These are phyloP conservation scores for Pelargonium cotyledonis DNA, from an alignment of 441 rosid genomes.

Conservation along the genomic window DNA sequence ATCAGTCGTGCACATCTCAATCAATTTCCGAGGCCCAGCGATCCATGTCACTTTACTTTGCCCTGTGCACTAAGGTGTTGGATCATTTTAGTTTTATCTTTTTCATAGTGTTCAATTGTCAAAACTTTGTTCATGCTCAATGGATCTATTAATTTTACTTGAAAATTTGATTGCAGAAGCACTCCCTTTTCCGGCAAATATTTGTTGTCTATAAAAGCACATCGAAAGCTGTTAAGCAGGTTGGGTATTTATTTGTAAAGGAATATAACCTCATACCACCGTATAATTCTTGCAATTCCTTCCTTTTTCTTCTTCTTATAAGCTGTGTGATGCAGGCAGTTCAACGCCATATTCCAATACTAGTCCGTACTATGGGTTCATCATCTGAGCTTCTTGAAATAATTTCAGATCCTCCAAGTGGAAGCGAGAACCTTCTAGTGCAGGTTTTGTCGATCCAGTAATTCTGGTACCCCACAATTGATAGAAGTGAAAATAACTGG, in stretches of 20 bases:
- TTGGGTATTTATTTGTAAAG: constrained; percentile 25
- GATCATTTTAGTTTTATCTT: constrained; percentile 16
- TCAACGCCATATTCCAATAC: constrained; percentile 79
- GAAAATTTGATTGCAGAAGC: constrained; percentile 62
- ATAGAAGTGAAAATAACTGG: constrained; percentile 19
- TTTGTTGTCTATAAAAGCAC: constrained; percentile 60
- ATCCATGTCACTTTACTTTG: constrained; percentile 91
- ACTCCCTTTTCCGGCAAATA: constrained; percentile 76
- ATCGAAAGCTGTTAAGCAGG: constrained; percentile 79
- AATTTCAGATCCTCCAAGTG: constrained; percentile 87
- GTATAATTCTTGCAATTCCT: constrained; percentile 14
- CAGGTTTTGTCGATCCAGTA: constrained; percentile 51
- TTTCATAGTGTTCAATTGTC: constrained; percentile 18
- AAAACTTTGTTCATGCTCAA: constrained; percentile 9
- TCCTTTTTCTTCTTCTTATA: constrained; percentile 20
- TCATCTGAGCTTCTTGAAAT: constrained; percentile 87
- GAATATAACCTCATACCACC: constrained; percentile 15
- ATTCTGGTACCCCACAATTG: constrained; percentile 15
- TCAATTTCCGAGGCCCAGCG: constrained; percentile 73
- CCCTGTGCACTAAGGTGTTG: constrained; percentile 93
- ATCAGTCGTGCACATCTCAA: constrained; percentile 35
- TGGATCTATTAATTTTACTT: constrained; percentile 15
- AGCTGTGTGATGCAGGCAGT: constrained; percentile 64
- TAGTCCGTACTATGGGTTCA: constrained; percentile 94
- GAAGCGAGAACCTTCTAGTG: constrained; percentile 79